Evolutionary conservation across 306 rosid species (phyloP).

Genomic region (Hippophae gyantsensis): DNA sequence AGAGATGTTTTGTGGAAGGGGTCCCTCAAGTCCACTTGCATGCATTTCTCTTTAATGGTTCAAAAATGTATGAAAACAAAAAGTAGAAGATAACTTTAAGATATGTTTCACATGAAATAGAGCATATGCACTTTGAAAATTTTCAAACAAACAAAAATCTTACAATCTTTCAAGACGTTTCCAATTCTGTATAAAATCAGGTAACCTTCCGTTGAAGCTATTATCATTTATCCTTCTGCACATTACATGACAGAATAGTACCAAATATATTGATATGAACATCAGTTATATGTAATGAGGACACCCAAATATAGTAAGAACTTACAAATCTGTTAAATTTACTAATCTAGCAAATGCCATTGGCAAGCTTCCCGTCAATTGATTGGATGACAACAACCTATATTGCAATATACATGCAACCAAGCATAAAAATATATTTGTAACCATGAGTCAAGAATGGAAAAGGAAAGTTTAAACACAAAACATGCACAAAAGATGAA

Average conservation of each 20-base stretch:
- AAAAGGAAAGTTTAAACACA: constrained; percentile 3
- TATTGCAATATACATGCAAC: constrained; percentile 14
- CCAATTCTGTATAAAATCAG: constrained; percentile 69
- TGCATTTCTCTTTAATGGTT: constrained; percentile 57
- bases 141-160: constrained; percentile 24
- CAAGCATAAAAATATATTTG: constrained; percentile 9
- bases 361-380: constrained; percentile 56
- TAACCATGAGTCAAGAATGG: constrained; percentile 1
- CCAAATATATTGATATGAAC: constrained; percentile 5
- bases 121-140: not conserved
- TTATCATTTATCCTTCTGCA: constrained; percentile 82
- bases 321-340: constrained; percentile 62
- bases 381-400: constrained; percentile 75
- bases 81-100: not conserved
- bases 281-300: constrained; percentile 1
- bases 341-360: constrained; percentile 36
- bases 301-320: constrained; percentile 3
- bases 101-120: not conserved
- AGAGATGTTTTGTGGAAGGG: constrained; percentile 60
- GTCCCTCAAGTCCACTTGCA: constrained; percentile 86
- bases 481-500: constrained; percentile 2
- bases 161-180: constrained; percentile 54
- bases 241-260: constrained; percentile 6
- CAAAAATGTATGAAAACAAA: constrained; percentile 20
- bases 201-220: constrained; percentile 56